Base-by-base conservation (phyloP, 495 filamentous ascomycete genomes). In the Xylaria intraflava region DNA sequence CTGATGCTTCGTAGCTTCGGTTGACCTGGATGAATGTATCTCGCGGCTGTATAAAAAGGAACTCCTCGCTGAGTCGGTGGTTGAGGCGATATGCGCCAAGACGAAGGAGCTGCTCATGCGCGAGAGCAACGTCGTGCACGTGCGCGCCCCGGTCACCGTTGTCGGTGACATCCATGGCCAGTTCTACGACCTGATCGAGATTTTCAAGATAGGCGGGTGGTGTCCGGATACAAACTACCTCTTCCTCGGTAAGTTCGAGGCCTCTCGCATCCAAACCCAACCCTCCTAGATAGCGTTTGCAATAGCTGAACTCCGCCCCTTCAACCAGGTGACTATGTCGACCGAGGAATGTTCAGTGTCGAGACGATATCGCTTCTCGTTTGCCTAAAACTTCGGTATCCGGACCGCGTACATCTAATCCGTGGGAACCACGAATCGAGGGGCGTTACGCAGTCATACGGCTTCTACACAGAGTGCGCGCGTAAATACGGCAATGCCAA, bases 81-180 rank as follows among this genome's bases (percentile, higher is more conserved):
- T 98, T 68, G 93, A 98, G 73, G 93, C 94, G 62, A 94, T 98
- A 83, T 98, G 93, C 69, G 90, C 93, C 62, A 98, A 98, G 69
- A 90, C 94, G 11, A 98, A 98, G 60, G 93, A 98, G 71, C 79
- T 97, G 51, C 78, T 98, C 57, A 98, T 98, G 93, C 94, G 93
- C 67, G 93, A 98, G 81, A 96, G 92, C 78, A 98, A 98, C 76
- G 93, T 98, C 45, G 93, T 98, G 39, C 93, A 98, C 67, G 94
- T 98, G 54, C 83, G 83, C 50, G 91, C 93, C 14, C 93, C 93
- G 7, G 89, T 98, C 38, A 98, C 93, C n/a, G 93, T 98, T 2
- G 94, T 98, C 7, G 93, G 93, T 56, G 93, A 98, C 64, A 98
- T 98, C 61, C 93, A 98, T 70, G 93, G 93, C 16, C 93, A 98